These are phyloP conservation scores for Quercus bicolor DNA, from an alignment of 306 rosid genomes.

Conservation along the genomic window DNA sequence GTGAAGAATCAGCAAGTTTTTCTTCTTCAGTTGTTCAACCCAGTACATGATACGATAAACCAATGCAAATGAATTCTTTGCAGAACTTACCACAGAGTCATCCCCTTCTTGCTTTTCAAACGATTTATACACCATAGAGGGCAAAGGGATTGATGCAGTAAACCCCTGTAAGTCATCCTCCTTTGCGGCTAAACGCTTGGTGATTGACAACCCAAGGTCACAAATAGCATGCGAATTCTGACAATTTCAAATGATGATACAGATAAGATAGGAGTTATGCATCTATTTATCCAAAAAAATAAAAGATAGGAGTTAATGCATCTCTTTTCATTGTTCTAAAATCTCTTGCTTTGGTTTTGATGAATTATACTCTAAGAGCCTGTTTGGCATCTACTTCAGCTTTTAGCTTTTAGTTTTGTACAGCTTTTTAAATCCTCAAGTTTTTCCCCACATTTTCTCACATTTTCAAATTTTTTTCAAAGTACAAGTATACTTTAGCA, in stretches of 20 bases:
- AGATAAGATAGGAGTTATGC: constrained; percentile 25
- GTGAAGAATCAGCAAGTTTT: constrained; percentile 19
- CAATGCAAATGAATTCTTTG: neutral
- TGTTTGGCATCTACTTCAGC: too few species aligned
- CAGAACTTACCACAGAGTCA: constrained; percentile 57
- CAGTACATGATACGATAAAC: constrained; percentile 4
- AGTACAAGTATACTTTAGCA: too few species aligned
- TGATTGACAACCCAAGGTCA: constrained; percentile 85
- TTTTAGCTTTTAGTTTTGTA: too few species aligned
- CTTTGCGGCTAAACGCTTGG: constrained; percentile 57
- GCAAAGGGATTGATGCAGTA: constrained; percentile 52
- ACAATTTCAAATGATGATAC: constrained; percentile 25
- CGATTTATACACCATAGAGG: constrained; percentile 67
- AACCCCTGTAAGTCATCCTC: constrained; percentile 59
- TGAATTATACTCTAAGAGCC: neutral
- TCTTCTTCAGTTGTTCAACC: neutral
- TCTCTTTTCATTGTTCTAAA: neutral
- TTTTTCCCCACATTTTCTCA: too few species aligned
- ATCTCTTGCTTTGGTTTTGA: neutral
- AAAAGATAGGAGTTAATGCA: constrained; percentile 15
- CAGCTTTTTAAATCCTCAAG: too few species aligned
- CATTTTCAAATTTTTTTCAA: too few species aligned
- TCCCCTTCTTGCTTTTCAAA: constrained; percentile 70
- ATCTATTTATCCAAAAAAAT: neutral
- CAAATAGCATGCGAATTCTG: constrained; percentile 91